phyloP scores from a whole-genome alignment of 2,329 filamentous ascomycete species.

The Pseudogymnoascus sp. region DNA sequence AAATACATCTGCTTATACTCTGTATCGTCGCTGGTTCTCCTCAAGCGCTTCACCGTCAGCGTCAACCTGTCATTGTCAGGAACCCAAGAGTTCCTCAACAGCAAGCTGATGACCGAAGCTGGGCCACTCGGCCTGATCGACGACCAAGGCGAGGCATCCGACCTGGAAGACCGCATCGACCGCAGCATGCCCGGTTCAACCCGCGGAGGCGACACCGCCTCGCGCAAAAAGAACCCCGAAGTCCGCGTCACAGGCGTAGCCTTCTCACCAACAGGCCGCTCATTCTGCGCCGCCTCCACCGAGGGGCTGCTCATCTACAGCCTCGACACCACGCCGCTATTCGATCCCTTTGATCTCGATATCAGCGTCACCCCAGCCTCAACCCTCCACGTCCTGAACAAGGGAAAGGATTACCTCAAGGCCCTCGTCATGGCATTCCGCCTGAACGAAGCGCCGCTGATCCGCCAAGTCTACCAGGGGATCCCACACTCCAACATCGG shows the following conservation, averaged over 20 bases:
- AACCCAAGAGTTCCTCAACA: slow-evolving; percentile 95
- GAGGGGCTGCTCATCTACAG: slow-evolving; percentile 93
- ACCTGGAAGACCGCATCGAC: slow-evolving; percentile 77
- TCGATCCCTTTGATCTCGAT: slow-evolving; percentile 94
- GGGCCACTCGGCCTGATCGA: slow-evolving; percentile 80
- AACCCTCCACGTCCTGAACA: slow-evolving; percentile 59
- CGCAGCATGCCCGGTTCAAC: slow-evolving; percentile 74
- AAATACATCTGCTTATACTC: slow-evolving; percentile 98
- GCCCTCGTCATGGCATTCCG: slow-evolving; percentile 96
- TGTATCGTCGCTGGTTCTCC: slow-evolving; percentile 78
- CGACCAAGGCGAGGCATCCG: slow-evolving; percentile 77
- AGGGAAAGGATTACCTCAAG: slow-evolving; percentile 74
- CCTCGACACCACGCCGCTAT: slow-evolving; percentile 72
- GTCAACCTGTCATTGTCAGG: slow-evolving; percentile 93
- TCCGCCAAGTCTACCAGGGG: slow-evolving; percentile 77
- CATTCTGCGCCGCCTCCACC: slow-evolving; percentile 91
- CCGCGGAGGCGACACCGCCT: slow-evolving; percentile 72
- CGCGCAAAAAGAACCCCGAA: slow-evolving; percentile 66
- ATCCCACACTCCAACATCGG: slow-evolving; percentile 67
- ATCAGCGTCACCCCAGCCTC: slow-evolving; percentile 86
- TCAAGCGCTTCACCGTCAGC: slow-evolving; percentile 94
- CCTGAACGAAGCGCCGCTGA: slow-evolving; percentile 74
- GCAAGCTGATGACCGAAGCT: slow-evolving; percentile 80
- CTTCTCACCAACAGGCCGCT: slow-evolving; percentile 79
- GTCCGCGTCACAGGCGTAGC: slow-evolving; percentile 76